Conservation (phyloP, 345 rosid genomes). For the Eucalyptus tenuipes region DNA sequence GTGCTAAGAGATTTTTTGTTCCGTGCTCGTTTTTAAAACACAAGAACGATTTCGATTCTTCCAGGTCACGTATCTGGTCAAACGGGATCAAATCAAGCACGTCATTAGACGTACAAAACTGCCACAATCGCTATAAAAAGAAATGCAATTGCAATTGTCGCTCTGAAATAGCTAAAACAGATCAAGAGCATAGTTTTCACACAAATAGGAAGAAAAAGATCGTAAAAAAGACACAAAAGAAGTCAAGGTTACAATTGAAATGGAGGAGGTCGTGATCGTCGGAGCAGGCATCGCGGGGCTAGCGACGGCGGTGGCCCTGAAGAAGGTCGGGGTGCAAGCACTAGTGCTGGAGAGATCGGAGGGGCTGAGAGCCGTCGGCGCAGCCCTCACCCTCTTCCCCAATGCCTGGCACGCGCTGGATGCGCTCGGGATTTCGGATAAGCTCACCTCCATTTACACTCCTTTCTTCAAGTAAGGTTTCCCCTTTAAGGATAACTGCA, state of each 20-base stretch:
- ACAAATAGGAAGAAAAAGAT: neutral
- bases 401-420: constrained; percentile 37
- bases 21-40: neutral
- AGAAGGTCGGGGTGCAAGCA: constrained; percentile 13
- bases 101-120: neutral
- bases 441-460: constrained; percentile 12
- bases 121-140: neutral
- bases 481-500: neutral
- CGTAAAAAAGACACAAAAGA: neutral
- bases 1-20: neutral
- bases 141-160: neutral
- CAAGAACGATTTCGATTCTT: neutral
- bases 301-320: constrained; percentile 21
- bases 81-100: neutral
- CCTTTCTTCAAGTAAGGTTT: neutral
- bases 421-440: constrained; percentile 23
- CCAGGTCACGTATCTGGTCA: neutral
- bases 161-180: neutral
- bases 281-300: constrained; percentile 36
- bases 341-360: constrained; percentile 22
- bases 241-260: neutral
- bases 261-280: constrained; percentile 16
- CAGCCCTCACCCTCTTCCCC: constrained; percentile 19
- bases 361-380: constrained; percentile 9
- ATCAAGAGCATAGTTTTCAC: neutral